Base-by-base conservation (phyloP, 345 rosid genomes). In the Gossypium raimondii region DNA sequence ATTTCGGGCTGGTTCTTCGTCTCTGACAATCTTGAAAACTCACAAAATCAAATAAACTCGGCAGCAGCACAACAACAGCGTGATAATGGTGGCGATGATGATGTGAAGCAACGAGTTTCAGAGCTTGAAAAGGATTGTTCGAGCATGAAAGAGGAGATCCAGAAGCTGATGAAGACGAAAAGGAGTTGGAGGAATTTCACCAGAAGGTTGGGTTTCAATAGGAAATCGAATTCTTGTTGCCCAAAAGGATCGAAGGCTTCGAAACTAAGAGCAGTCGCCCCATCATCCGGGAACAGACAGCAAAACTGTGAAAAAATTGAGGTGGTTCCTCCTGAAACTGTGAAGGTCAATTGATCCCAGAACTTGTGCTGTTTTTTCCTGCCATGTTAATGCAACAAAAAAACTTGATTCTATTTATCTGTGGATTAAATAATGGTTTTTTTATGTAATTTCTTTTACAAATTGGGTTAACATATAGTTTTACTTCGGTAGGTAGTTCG, bases 101-200 rank as follows among this genome's bases (percentile, higher is more conserved):
- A 73, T 50, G 77, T 89, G 87, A 91, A 79, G 79, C 88, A 84
- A 16, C 77, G 90, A 13, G 88, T 91, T 75, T 79, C 73, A 2
- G 97, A 89, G 78, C 87, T 91, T 8, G 91, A 91, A 50, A 91
- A 88, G 67, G 92, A 91, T 78, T 91, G 91, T 77, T 61, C 76
- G 79, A 81, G 70, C 81, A 88, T 89, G 89, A 91, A 89, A 76
- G 84, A 87, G 38, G 92, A 86, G 72, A 84, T 91, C 41, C 87
- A 88, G 61, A 89, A 91, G 81, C 73, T 88, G 38, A 85, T 76
- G 74, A 85, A 81, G 78, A 75, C 87, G 9, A 91, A 84, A 76
- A 84, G 80, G 63, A 80, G 88, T 59, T 91, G 94, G 94, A 88
- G 81, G 74, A 55, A 74, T 76, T 86, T 89, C 56, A 80, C 91